These are phyloP conservation scores for Helotiales sp. DNA, from an alignment of 2,329 filamentous ascomycete genomes.

Conservation along the genomic window DNA sequence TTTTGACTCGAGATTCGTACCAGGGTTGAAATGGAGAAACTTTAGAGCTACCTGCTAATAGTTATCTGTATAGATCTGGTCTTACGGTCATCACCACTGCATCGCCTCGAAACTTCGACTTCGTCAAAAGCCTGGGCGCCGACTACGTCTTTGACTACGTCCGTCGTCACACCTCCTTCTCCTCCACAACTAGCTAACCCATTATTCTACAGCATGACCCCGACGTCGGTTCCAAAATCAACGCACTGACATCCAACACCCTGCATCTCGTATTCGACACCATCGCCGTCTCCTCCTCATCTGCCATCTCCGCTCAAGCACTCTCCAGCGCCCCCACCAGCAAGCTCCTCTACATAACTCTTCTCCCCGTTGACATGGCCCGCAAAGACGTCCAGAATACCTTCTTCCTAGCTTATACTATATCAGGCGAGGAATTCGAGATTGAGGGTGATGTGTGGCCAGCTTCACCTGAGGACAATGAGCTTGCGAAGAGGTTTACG, in stretches of 20 bases:
- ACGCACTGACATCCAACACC: conserved; percentile 48
- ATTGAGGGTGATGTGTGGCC: conserved; percentile 26
- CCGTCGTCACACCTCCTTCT: background rate
- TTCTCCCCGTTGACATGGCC: conserved; percentile 41
- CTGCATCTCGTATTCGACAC: conserved; percentile 31
- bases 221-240: conserved; percentile 50
- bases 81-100: conserved; percentile 46
- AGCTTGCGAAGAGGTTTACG: conserved; percentile 45
- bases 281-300: conserved; percentile 25
- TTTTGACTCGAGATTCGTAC: conserved; percentile 27
- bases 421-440: conserved; percentile 44
- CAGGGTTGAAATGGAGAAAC: too few species aligned
- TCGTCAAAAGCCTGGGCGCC: conserved; percentile 52
- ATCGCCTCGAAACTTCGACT: conserved; percentile 52
- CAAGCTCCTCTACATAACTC: conserved; percentile 61
- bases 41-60: background rate
- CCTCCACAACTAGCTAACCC: background rate
- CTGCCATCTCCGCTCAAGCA: conserved; percentile 29
- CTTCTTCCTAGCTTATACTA: conserved; percentile 48
- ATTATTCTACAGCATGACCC: conserved; percentile 44
- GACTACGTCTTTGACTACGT: conserved; percentile 55
- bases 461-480: conserved; percentile 39
- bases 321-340: conserved; percentile 18
- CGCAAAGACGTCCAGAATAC: conserved; percentile 39
- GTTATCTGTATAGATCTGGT: conserved; percentile 25